A percentile compares a stretch with the other conserved stretches of the same genome.
Conservation (phyloP, 1,284 basidiomycete genomes). For the Cystobasidiaceae sp. region DNA sequence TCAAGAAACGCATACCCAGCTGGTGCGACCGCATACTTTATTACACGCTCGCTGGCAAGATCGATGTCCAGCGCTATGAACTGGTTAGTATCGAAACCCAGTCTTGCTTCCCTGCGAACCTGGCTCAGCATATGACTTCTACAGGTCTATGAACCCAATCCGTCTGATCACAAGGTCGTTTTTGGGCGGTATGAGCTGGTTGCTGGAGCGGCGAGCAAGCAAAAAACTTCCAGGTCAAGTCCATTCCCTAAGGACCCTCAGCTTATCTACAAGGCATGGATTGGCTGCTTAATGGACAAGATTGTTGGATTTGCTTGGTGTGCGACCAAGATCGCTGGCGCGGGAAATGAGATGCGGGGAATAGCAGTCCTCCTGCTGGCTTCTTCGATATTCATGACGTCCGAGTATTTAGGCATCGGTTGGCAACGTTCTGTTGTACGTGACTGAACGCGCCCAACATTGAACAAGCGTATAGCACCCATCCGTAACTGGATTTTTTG, state of each 20-base stretch:
- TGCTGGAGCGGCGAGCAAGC: conserved; percentile 51
- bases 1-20: conserved; percentile 68
- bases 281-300: conserved; percentile 63
- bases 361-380: not conserved
- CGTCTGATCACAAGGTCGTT: conserved; percentile 26
- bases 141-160: conserved; percentile 35
- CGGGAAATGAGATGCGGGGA: conserved; percentile 53
- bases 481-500: not conserved
- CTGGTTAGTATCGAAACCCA: not conserved
- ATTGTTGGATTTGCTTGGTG: conserved; percentile 70
- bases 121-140: too few relatives aligned
- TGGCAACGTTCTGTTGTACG: not conserved
- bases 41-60: conserved; percentile 56
- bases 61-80: not conserved
- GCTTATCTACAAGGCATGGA: conserved; percentile 57
- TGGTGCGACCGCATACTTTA: conserved; percentile 96
- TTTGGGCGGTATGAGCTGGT: conserved; percentile 47
- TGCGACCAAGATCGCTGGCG: conserved; percentile 64
- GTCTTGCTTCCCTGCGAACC: conserved; percentile 24
- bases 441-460: too few relatives aligned
- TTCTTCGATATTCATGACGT: too few relatives aligned
- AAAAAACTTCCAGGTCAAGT: conserved; percentile 12
- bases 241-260: conserved; percentile 41
- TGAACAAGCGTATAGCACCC: too few relatives aligned
- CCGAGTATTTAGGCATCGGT: not conserved